Conservation (phyloP, 228 moss, liverwort and hornwort species). For the Sphagnum magellanicum region DNA sequence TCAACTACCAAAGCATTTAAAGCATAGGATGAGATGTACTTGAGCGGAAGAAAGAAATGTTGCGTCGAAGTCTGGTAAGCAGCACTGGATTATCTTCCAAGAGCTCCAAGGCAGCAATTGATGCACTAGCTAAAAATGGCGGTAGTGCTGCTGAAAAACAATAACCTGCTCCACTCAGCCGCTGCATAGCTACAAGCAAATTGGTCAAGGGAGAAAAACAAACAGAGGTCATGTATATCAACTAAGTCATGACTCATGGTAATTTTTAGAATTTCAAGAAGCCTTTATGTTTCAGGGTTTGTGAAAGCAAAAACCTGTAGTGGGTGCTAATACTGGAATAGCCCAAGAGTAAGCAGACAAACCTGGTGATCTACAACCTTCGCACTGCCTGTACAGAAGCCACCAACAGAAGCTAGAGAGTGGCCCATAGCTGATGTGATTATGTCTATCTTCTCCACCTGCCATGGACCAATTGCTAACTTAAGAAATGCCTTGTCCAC, state of each 20-base stretch:
- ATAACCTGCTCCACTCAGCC: slow-evolving; percentile 91
- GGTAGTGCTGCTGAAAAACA: slow-evolving; percentile 91
- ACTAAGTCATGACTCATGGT: too few relatives aligned
- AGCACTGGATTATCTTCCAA: slow-evolving; percentile 80
- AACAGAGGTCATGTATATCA: too few relatives aligned
- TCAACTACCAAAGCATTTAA: not conserved
- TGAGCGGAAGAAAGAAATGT: slow-evolving; percentile 57
- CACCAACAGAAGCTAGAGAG: slow-evolving; percentile 89
- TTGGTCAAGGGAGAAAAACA: too few relatives aligned
- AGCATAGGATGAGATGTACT: slow-evolving; percentile 25
- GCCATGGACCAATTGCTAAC: not conserved
- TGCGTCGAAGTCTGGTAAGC: slow-evolving; percentile 50
- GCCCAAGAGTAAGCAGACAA: slow-evolving; percentile 4
- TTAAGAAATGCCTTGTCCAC: too few relatives aligned
- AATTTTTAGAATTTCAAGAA: not conserved
- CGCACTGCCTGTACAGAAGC: slow-evolving; percentile 86
- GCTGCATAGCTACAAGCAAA: slow-evolving; percentile 29
- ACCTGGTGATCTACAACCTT: slow-evolving; percentile 99
- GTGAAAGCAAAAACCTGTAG: not conserved
- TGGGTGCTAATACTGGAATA: not conserved
- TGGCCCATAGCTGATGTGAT: slow-evolving; percentile 91
- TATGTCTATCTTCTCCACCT: slow-evolving; percentile 92
- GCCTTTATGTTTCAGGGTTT: not conserved
- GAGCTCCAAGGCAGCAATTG: slow-evolving; percentile 66
- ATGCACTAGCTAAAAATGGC: slow-evolving; percentile 86